Evolutionary conservation across 495 filamentous ascomycete genomes (phyloP).

Genomic region (Halenospora varia): DNA sequence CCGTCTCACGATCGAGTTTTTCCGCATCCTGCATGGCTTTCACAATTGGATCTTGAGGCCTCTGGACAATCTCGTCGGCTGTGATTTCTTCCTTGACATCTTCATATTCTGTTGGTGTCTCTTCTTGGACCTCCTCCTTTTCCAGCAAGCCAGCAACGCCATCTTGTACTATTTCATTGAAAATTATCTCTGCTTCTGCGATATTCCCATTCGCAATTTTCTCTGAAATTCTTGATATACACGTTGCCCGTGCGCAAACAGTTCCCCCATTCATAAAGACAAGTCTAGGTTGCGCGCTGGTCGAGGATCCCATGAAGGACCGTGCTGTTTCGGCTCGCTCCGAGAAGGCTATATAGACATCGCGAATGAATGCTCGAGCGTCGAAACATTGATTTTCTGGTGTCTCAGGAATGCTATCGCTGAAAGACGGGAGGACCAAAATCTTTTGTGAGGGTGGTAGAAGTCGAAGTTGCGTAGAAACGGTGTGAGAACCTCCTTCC

Average conservation of each 20-base stretch:
- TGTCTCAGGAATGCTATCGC: slow-evolving; percentile 28
- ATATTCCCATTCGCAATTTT: slow-evolving; percentile 36
- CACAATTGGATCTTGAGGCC: slow-evolving; percentile 30
- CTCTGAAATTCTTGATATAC: slow-evolving; percentile 39
- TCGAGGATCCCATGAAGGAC: slow-evolving; percentile 38
- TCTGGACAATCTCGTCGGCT: neutral
- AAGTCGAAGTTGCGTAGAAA: slow-evolving; percentile 47
- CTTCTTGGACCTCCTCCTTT: neutral
- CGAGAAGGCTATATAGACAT: slow-evolving; percentile 36
- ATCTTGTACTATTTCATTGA: slow-evolving; percentile 37
- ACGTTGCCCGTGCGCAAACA: slow-evolving; percentile 38
- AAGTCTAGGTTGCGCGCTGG: slow-evolving; percentile 35
- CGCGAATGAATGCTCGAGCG: slow-evolving; percentile 34
- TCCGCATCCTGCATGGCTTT: slow-evolving; percentile 47
- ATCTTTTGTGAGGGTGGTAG: slow-evolving; percentile 46
- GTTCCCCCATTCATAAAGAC: slow-evolving; percentile 51
- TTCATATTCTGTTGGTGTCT: neutral
- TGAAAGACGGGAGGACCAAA: slow-evolving; percentile 41
- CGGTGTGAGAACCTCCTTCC: slow-evolving; percentile 41
- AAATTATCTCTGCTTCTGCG: slow-evolving; percentile 37
- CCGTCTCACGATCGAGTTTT: slow-evolving; percentile 42
- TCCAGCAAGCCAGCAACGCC: slow-evolving; percentile 34
- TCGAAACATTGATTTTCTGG: slow-evolving; percentile 24
- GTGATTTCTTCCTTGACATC: slow-evolving; percentile 4
- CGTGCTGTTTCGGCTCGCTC: slow-evolving; percentile 38